These are phyloP conservation scores for Neurospora africana DNA, from an alignment of 495 filamentous ascomycete species.

Conservation along the genomic window DNA sequence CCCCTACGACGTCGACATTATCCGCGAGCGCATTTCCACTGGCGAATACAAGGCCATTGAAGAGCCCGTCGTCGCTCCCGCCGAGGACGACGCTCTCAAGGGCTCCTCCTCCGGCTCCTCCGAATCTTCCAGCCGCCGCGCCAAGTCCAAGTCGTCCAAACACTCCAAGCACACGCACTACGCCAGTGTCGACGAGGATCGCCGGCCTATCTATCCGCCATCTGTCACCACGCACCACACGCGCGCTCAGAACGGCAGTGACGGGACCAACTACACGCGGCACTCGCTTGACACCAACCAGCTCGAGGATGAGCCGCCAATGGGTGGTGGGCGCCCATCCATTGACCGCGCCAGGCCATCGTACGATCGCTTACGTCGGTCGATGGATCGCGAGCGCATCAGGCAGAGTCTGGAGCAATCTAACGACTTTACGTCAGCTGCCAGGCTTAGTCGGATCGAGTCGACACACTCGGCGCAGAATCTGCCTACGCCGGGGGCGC, in stretches of 20 bases:
- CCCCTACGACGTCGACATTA: slow-evolving; percentile 88
- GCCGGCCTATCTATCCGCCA: slow-evolving; percentile 82
- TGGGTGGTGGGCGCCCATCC: slow-evolving; percentile 32
- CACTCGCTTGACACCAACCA: slow-evolving; percentile 31
- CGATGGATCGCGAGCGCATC: slow-evolving; percentile 52
- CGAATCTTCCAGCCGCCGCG: slow-evolving; percentile 18
- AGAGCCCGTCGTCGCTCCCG: neutral
- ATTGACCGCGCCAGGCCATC: slow-evolving; percentile 65
- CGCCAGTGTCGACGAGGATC: slow-evolving; percentile 63
- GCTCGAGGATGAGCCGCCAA: slow-evolving; percentile 20
- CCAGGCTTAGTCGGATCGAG: slow-evolving; percentile 73
- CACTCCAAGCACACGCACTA: slow-evolving; percentile 50
- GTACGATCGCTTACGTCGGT: slow-evolving; percentile 64
- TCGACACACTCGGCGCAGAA: slow-evolving; percentile 45
- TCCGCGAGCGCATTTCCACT: slow-evolving; percentile 80
- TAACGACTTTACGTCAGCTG: slow-evolving; percentile 84
- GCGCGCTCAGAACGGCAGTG: slow-evolving; percentile 81
- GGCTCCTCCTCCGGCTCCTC: slow-evolving; percentile 34
- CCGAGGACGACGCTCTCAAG: slow-evolving; percentile 14
- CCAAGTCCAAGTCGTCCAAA: slow-evolving; percentile 28
- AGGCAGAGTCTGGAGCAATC: slow-evolving; percentile 73
- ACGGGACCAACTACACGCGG: slow-evolving; percentile 84
- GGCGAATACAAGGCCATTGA: slow-evolving; percentile 21
- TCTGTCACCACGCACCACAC: slow-evolving; percentile 74
- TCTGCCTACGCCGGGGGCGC: slow-evolving; percentile 2